These are phyloP conservation scores for Aspergillus cejpii DNA, from an alignment of 2,329 filamentous ascomycete genomes.

Conservation along the genomic window DNA sequence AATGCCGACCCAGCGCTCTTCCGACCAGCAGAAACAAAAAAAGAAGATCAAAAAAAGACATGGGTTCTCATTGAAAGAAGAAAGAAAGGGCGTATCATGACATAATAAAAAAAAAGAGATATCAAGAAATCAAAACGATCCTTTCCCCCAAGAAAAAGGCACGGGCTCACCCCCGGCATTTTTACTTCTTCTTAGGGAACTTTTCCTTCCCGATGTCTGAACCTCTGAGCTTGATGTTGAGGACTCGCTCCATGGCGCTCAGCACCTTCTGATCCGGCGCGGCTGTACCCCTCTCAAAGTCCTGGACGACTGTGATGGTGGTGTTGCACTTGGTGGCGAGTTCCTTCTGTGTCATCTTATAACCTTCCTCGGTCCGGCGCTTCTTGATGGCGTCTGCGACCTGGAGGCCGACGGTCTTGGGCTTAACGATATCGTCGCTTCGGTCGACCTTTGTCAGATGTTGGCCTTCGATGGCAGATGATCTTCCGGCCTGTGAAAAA, in stretches of 20 bases:
- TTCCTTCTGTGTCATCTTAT: slow-evolving; percentile 93
- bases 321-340: slow-evolving; percentile 84
- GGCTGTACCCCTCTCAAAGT: slow-evolving; percentile 76
- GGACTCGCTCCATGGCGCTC: slow-evolving; percentile 67
- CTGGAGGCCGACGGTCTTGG: slow-evolving; percentile 75
- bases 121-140: slow-evolving; percentile 11
- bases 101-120: slow-evolving; percentile 19
- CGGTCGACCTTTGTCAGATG: slow-evolving; percentile 97
- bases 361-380: slow-evolving; percentile 71
- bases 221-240: slow-evolving; percentile 83
- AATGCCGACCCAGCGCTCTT: slow-evolving; percentile 32
- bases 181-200: slow-evolving; percentile 67
- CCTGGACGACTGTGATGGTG: slow-evolving; percentile 68
- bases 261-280: slow-evolving; percentile 79
- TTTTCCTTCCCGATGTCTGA: slow-evolving; percentile 77
- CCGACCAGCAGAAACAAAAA: slow-evolving; percentile 26
- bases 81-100: slow-evolving; percentile 16
- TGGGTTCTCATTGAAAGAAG: slow-evolving; percentile 14
- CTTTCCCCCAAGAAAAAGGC: slow-evolving; percentile 21
- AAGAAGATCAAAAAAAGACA: slow-evolving; percentile 11
- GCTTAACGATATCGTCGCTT: slow-evolving; percentile 94
- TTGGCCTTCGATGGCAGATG: slow-evolving; percentile 68
- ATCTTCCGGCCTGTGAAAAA: slow-evolving; percentile 39
- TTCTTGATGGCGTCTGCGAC: slow-evolving; percentile 79
- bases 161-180: slow-evolving; percentile 23